These are phyloP conservation scores for Gossypium raimondii DNA, from an alignment of 345 rosid species.

Conservation along the genomic window DNA sequence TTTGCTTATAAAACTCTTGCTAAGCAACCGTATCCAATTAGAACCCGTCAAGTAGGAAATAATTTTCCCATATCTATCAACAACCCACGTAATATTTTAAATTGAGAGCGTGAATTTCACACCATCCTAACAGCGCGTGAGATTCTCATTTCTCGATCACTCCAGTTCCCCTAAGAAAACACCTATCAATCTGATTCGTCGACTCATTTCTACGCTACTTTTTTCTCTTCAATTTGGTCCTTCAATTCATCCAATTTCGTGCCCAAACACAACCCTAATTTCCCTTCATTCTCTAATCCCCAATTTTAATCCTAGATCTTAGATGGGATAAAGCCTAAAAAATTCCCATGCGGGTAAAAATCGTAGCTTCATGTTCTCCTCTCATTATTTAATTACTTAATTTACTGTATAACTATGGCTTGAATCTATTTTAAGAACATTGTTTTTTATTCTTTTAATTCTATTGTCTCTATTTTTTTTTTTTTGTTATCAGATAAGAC, in stretches of 20 bases:
- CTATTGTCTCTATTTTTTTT: background rate
- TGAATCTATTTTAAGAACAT: slow-evolving; percentile 33
- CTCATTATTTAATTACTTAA: slow-evolving; percentile 16
- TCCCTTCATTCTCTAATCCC: background rate
- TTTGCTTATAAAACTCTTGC: no score
- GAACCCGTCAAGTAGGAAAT: no score
- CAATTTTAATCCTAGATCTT: slow-evolving; percentile 17
- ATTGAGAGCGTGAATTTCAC: background rate
- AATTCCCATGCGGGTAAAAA: slow-evolving; percentile 15
- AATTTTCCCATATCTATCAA: no score
- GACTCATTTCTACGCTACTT: slow-evolving; percentile 4
- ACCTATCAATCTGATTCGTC: background rate
- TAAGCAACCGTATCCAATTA: no score
- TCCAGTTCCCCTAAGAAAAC: background rate
- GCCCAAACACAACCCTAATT: background rate
- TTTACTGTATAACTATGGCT: slow-evolving; percentile 23
- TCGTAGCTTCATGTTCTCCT: slow-evolving; percentile 21
- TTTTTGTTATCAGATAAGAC: slow-evolving; percentile 25
- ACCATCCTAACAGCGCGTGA: background rate
- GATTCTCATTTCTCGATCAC: background rate
- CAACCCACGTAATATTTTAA: no score
- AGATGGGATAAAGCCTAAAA: slow-evolving; percentile 13
- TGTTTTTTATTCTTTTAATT: slow-evolving; percentile 19
- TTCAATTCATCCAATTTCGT: background rate
- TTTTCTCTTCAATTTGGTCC: background rate